phyloP scores from a whole-genome alignment of 2,329 filamentous ascomycete genomes.

The Cucurbitaria berberidis region DNA sequence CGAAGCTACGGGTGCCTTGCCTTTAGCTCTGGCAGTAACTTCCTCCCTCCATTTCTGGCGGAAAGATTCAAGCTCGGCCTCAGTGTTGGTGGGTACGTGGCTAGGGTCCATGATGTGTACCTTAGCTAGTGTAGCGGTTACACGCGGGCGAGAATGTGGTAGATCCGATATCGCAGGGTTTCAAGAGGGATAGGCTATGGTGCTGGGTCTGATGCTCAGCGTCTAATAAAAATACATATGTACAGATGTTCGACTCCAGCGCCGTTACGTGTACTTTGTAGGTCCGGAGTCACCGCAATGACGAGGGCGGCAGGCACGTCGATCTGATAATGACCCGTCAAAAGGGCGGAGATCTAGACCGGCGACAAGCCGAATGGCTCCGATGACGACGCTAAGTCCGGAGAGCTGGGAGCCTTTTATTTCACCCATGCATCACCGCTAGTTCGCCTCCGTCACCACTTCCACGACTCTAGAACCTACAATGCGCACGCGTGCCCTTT shows the following conservation, averaged over 20 bases:
- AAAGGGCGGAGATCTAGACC: background rate
- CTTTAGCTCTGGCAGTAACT: slow-evolving; percentile 62
- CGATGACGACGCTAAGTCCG: slow-evolving; percentile 18
- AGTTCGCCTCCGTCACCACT: slow-evolving; percentile 30
- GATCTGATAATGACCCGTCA: slow-evolving; percentile 35
- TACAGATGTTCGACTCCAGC: slow-evolving; percentile 15
- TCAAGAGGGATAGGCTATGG: slow-evolving; percentile 15
- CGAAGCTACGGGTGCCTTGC: slow-evolving; percentile 26
- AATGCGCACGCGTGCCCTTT: slow-evolving; percentile 37
- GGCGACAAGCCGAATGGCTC: background rate
- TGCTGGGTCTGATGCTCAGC: slow-evolving; percentile 8
- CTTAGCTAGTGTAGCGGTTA: slow-evolving; percentile 23
- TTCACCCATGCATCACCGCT: slow-evolving; percentile 20
- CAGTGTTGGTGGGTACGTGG: slow-evolving; percentile 42
- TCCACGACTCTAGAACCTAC: slow-evolving; percentile 17
- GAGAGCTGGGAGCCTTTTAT: slow-evolving; percentile 6
- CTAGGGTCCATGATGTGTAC: slow-evolving; percentile 24
- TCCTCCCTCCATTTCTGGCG: slow-evolving; percentile 86
- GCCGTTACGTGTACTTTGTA: slow-evolving; percentile 4
- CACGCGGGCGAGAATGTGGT: slow-evolving; percentile 11
- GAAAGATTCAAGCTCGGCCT: slow-evolving; percentile 82
- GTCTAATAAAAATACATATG: slow-evolving; percentile 32
- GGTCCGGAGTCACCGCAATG: slow-evolving; percentile 11
- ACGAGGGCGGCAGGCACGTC: slow-evolving; percentile 12
- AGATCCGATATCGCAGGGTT: slow-evolving; percentile 39